Evolutionary conservation across 2,329 filamentous ascomycete species (phyloP), one percentile per base, ranked within the genome.

Genomic region (Coniochaeta prunicola): DNA sequence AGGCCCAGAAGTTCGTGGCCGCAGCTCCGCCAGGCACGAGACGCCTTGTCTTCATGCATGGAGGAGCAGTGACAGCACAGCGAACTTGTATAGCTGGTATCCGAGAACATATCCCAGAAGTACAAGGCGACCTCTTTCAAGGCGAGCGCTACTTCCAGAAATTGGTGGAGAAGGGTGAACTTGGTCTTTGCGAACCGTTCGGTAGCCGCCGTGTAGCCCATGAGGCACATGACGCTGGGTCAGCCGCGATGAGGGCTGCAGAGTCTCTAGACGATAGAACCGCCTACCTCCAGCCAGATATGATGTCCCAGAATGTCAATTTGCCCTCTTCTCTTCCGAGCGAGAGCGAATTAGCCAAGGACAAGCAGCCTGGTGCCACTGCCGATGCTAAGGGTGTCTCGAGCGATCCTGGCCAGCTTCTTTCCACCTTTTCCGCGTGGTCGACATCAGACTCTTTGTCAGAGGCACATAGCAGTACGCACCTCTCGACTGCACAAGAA

Each of bases 241-340:
- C 75, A 24, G 75, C 72, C 64, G 82, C 82, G 36, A 86, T 85
- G 81, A 75, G 79, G 64, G 82, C 81, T 17, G 83, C 83, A 8
- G 83, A 86, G 58, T 79, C 77, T 2, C 73, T 86, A 38, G 80
- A 86, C 64, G 75, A 75, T 58, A 73, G 82, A 62, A 85, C 82
- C 0, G 81, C 78, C 54, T 78, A 71, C 24, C 68, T 85, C n/a
- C 81, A 86, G 61, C 74, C 63, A 2, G 12, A 50, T 55, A 75
- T 0, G 73, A 66, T 54, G 73, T 42, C 73, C 76, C 53, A 83
- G 78, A 60, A 65, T 83, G 40, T 80, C 81, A 5, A 24, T 4
- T 10, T 3, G 6, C 7, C 17, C 19, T 4, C 40, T 4, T 10
- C 40, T 21, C 40, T 45, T 4, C 15, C 36, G 7, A 17, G 19